Base-by-base conservation (phyloP, 768 basidiomycete genomes). In the Tulasnella sp. region DNA sequence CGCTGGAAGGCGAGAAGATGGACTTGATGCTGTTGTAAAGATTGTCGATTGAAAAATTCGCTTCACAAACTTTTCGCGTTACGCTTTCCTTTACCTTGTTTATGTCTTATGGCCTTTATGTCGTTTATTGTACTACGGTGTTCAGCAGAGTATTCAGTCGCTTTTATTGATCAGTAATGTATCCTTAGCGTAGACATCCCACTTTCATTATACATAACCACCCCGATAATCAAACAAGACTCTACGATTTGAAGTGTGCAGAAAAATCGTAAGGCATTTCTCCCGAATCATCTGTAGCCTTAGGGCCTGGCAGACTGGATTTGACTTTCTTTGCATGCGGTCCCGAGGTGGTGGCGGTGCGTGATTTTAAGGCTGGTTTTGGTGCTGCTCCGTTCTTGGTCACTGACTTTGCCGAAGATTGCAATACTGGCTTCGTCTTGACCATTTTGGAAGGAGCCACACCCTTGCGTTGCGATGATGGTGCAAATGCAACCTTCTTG, bases 401-500 rank as follows among this genome's bases (percentile, higher is more conserved):
- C 50, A 37, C 33, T 27, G 54, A 33, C 31, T 48, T 40, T 31
- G 39, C 45, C 16, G 35, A 19, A 45, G 53, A 45, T 27, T 45
- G 45, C 20, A 22, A 33, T 29, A 29, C 48, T 53, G 24, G 45
- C 16, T 8, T 33, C 42, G 29, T 25, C 32, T 24, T 12, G 60
- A 53, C 16, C 56, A 47, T 5, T 55, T 37, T 47, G 41, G 43
- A 25, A n/a, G 20, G 28, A 8, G 49, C 8, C 24, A 44, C 5
- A 39, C 53, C 57, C 45, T 60, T 59, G 47, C 62, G 61, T 4
- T 19, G 4, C 15, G 31, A n/a, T 8, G 33, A 60, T 63, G 67
- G 53, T 29, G 67, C 68, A 58, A 80, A 78, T 1, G 74, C 67
- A 25, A 79, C 79, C 58, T 75, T 78, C 62, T 76, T 78, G 44